Percentiles rank a stretch among this genome's conserved stretches.
Conservation (phyloP, 768 basidiomycete genomes). For the Pleurotus sapidus region DNA sequence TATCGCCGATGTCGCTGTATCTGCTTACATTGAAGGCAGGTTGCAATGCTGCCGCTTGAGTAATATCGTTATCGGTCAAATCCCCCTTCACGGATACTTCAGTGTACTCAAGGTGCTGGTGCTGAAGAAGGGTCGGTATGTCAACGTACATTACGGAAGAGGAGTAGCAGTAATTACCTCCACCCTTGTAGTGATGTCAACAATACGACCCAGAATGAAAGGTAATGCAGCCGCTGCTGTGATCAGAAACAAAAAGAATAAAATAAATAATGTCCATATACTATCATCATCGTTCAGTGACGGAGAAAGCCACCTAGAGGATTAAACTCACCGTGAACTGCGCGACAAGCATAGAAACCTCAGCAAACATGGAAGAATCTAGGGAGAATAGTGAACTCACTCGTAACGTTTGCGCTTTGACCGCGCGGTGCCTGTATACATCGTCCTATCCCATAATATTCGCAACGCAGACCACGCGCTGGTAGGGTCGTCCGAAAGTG, state of each 20-base stretch:
- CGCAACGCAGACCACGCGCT: constrained; percentile 2
- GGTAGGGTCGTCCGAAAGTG: constrained; percentile 19
- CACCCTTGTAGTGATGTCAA: constrained; percentile 27
- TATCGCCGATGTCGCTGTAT: background rate
- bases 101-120: constrained; percentile 27
- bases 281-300: constrained; percentile 16
- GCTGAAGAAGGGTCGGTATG: constrained; percentile 15
- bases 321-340: constrained; percentile 7
- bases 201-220: constrained; percentile 35
- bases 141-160: background rate
- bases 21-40: constrained; percentile 24
- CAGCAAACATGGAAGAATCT: too few relatives aligned
- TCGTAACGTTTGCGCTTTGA: constrained; percentile 3
- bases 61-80: constrained; percentile 28
- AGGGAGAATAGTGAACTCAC: background rate
- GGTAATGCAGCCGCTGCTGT: constrained; percentile 22
- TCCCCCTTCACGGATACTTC: constrained; percentile 35
- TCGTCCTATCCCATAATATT: background rate
- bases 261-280: constrained; percentile 33
- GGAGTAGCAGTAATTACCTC: constrained; percentile 15
- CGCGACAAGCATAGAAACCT: too few relatives aligned
- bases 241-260: constrained; percentile 31
- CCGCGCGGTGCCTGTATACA: background rate
- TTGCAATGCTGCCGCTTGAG: constrained; percentile 21
- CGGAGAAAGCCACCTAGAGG: constrained; percentile 10